These are phyloP conservation scores for Tolypocladium amazonense DNA, from an alignment of 2,329 filamentous ascomycete genomes.

Conservation along the genomic window DNA sequence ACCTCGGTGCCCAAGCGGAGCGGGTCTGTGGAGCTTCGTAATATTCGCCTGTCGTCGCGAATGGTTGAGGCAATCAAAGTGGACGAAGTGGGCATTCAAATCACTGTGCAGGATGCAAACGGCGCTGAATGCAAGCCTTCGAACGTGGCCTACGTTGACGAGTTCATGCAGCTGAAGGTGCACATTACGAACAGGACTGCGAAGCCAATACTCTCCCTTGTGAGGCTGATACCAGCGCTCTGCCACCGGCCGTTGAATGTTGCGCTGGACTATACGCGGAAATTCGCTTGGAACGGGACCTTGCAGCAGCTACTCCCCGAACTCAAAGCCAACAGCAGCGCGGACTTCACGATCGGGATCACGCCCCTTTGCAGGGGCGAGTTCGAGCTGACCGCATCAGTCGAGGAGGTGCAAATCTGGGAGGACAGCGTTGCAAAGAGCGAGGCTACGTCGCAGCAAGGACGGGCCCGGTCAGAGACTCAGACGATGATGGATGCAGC, in stretches of 20 bases:
- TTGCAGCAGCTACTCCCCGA: slow-evolving; percentile 63
- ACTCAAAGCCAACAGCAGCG: slow-evolving; percentile 46
- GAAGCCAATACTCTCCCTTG: slow-evolving; percentile 56
- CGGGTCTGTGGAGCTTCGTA: slow-evolving; percentile 67
- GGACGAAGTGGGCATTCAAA: slow-evolving; percentile 63
- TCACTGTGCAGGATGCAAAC: slow-evolving; percentile 36
- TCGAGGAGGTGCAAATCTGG: slow-evolving; percentile 66
- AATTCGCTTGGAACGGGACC: slow-evolving; percentile 76
- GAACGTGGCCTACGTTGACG: slow-evolving; percentile 25
- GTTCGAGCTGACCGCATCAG: slow-evolving; percentile 69
- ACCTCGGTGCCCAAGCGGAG: slow-evolving; percentile 37
- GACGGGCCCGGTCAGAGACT: slow-evolving; percentile 38
- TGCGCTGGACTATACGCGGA: slow-evolving; percentile 71
- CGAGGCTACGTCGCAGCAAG: slow-evolving; percentile 9
- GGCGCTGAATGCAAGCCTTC: slow-evolving; percentile 9
- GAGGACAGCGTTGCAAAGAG: slow-evolving; percentile 17
- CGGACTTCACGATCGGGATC: slow-evolving; percentile 55
- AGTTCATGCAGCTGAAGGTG: slow-evolving; percentile 60
- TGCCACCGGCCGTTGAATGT: slow-evolving; percentile 60
- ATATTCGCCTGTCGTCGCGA: slow-evolving; percentile 58
- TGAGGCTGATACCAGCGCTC: slow-evolving; percentile 68
- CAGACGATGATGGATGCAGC: slow-evolving; percentile 47
- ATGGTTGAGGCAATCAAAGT: slow-evolving; percentile 80
- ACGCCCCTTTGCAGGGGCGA: slow-evolving; percentile 69
- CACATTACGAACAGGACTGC: slow-evolving; percentile 63